Evolutionary conservation across 2,329 filamentous ascomycete genomes (phyloP).

Genomic region (Tothia fuscella): DNA sequence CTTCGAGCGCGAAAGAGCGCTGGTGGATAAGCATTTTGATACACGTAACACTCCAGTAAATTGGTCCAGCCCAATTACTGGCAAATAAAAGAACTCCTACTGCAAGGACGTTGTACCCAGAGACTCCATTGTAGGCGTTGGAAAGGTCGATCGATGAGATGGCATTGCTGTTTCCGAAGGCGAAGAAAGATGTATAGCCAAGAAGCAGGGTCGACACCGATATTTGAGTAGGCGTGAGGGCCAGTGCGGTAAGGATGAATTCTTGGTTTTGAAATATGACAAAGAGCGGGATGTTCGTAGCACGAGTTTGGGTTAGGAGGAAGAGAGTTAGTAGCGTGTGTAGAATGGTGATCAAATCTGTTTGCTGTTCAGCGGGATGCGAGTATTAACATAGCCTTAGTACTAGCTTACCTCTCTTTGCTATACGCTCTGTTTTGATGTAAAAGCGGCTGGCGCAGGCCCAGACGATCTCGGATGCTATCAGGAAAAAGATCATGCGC

Average conservation of each 20-base stretch:
- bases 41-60: conserved; percentile 70
- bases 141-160: conserved; percentile 94
- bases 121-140: conserved; percentile 87
- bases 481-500: conserved; percentile 21
- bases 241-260: conserved; percentile 33
- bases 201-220: conserved; percentile 63
- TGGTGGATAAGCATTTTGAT: conserved; percentile 37
- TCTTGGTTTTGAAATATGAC: conserved; percentile 58
- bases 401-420: conserved; percentile 12
- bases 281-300: conserved; percentile 76
- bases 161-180: conserved; percentile 80
- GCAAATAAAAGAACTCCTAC: conserved; percentile 78
- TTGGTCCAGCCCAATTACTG: conserved; percentile 80
- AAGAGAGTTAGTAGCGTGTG: conserved; percentile 64
- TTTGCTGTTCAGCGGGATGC: conserved; percentile 3
- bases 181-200: conserved; percentile 77
- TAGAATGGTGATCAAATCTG: not conserved
- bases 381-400: not conserved
- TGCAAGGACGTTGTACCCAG: conserved; percentile 63
- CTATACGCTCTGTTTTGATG: conserved; percentile 11
- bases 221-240: conserved; percentile 24
- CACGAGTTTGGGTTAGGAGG: conserved; percentile 74
- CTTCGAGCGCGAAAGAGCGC: not conserved
- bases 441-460: conserved; percentile 13
- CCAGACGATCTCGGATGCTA: conserved; percentile 16